Evolutionary conservation across 139 green algal genomes (phyloP), one percentile per base, ranked within the genome.

Genomic region (Dunaliella primolecta): DNA sequence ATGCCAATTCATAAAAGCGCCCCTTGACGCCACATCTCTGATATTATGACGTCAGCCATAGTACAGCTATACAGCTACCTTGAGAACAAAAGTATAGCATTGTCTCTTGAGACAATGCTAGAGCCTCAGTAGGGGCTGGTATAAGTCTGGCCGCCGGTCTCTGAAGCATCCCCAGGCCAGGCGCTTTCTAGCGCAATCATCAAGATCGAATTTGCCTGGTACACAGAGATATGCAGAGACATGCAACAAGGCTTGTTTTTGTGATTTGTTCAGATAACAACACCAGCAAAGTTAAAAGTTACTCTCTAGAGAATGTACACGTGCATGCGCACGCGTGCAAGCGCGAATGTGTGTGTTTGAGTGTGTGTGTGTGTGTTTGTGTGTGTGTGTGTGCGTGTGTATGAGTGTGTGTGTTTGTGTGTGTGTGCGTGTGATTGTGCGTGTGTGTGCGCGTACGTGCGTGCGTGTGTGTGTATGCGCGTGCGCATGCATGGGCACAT

Each of bases 121-220:
- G 1, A 95, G 83, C 0, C 91, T 96, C 0, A 87, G 29, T 34
- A 97, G 83, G 0, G 88, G 64, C 0, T 76, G 80, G 82, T 97
- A 97, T 81, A 98, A 80, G 23, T 98, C 93, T 0, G 94, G 94
- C 35, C 94, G 83, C 2, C 94, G 80, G 83, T 97, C 94, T 0
- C 94, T 57, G 85, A 98, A 97, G 33, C 97, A 64, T 2, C 94
- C 94, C 94, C 94, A 97, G 24, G 77, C 89, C 3, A 86, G 76
- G 3, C 93, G 85, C 84, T 89, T 76, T 11, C 27, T 75, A 24
- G 75, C 76, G 2, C 89, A 82, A 23, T 38, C 76, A 21, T 97
- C 93, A 85, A 97, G 81, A 83, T 97, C 94, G 86, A 97, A 94
- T 0, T 71, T 85, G 0, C 88, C 92, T 2, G 89, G 76, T 23